A percentile compares a stretch with the other conserved stretches of the same genome.
phyloP scores from a whole-genome alignment of 352 stramenopile species.

The Elongisporangium prolatum region DNA sequence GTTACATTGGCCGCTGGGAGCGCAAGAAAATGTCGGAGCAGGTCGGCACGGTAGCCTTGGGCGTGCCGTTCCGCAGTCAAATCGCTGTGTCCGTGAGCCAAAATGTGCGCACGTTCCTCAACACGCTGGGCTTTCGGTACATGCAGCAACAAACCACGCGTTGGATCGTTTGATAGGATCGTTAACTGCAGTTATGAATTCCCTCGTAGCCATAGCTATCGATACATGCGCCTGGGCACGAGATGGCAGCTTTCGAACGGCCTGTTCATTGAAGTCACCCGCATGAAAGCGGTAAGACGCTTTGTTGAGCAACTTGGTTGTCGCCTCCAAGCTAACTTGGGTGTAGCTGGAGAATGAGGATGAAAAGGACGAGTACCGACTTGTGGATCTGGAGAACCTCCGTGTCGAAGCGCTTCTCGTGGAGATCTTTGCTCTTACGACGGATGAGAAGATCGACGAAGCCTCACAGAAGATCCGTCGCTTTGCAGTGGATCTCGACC shows the following conservation, averaged over 20 bases:
- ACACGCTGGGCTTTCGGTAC: constrained; percentile 75
- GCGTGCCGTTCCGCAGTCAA: constrained; percentile 77
- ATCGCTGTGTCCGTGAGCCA: constrained; percentile 81
- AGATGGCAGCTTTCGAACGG: constrained; percentile 81
- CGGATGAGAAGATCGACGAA: constrained; percentile 84
- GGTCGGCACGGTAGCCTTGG: constrained; percentile 44
- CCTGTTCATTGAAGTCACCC: constrained; percentile 78
- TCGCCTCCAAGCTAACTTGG: too few species aligned
- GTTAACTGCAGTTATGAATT: not conserved
- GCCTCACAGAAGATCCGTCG: constrained; percentile 77
- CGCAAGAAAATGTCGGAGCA: constrained; percentile 86
- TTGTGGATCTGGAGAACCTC: constrained; percentile 80
- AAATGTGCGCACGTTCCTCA: constrained; percentile 70
- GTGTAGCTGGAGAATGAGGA: constrained; percentile 75
- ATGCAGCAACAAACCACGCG: not conserved
- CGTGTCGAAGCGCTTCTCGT: constrained; percentile 80
- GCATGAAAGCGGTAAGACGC: constrained; percentile 74
- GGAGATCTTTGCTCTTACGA: constrained; percentile 82
- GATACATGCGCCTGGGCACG: constrained; percentile 79
- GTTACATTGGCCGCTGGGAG: constrained; percentile 83
- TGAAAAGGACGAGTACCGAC: constrained; percentile 78
- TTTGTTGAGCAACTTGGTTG: too few species aligned
- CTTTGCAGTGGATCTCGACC: constrained; percentile 76
- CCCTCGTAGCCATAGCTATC: constrained; percentile 61
- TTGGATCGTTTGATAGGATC: not conserved